Percentiles rank a stretch among this genome's conserved stretches.
These are phyloP conservation scores for Larix sibirica DNA, from an alignment of 83 land plant species.

Conservation along the genomic window DNA sequence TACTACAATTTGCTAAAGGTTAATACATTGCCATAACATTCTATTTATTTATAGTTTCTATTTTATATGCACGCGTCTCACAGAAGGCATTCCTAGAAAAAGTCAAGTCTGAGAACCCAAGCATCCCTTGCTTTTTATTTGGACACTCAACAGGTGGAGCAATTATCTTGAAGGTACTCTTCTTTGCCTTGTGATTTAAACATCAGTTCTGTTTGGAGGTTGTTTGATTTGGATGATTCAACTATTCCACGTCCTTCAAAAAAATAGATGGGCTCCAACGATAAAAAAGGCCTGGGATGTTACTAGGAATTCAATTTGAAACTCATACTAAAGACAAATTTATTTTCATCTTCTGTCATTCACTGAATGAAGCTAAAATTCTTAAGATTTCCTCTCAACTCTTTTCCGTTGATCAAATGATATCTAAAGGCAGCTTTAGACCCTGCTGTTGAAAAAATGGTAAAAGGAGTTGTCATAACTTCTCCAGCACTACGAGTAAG, in stretches of 20 bases:
- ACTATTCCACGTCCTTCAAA: background rate
- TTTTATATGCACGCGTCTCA: background rate
- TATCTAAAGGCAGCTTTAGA: conserved; percentile 60
- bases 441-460: conserved; percentile 36
- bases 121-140: conserved; percentile 83
- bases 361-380: background rate
- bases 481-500: conserved; percentile 93
- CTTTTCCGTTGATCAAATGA: background rate
- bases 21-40: background rate
- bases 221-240: background rate
- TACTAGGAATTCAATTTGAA: too few species aligned
- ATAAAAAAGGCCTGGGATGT: too few species aligned
- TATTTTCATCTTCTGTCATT: background rate
- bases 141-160: conserved; percentile 99
- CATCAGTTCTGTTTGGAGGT: background rate
- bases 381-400: background rate
- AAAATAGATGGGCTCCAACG: too few species aligned
- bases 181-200: background rate
- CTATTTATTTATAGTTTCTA: background rate
- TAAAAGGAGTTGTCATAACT: conserved; percentile 77
- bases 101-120: conserved; percentile 69
- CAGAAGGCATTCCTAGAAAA: conserved; percentile 66
- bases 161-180: conserved; percentile 77
- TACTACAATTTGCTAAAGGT: too few species aligned
- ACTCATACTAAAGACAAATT: background rate